Conservation (phyloP, 139 green algal species). For the Astrephomene gubernaculifera region DNA sequence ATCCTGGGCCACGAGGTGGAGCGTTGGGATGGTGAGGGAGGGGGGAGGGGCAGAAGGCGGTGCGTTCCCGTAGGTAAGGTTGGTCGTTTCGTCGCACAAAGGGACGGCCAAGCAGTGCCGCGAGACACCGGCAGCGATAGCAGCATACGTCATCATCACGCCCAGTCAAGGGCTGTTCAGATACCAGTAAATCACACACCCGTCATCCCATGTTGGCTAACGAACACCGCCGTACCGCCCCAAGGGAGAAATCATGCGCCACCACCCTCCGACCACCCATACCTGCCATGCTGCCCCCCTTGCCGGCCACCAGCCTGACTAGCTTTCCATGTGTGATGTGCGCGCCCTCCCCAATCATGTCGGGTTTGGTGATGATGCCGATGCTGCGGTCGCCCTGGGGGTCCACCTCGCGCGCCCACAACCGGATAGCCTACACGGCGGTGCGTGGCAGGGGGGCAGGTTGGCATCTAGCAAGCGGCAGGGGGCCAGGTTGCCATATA, state of each 20-base stretch:
- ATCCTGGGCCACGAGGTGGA: not conserved
- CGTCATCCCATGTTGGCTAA: not conserved
- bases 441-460: not conserved
- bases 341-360: slow-evolving; percentile 1
- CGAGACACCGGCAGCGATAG: not conserved
- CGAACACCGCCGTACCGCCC: not conserved
- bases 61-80: not conserved
- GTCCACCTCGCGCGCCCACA: slow-evolving; percentile 20
- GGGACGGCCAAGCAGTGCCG: not conserved
- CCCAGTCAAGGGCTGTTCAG: not conserved
- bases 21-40: not conserved
- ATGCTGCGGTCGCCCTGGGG: slow-evolving; percentile 3
- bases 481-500: not conserved
- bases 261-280: not conserved
- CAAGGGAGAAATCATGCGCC: not conserved
- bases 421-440: slow-evolving; percentile 1
- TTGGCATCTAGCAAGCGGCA: too few species aligned
- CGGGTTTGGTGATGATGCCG: slow-evolving; percentile 48
- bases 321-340: not conserved
- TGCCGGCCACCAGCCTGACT: not conserved
- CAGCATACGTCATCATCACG: not conserved
- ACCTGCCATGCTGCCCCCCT: not conserved
- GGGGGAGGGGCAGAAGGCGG: not conserved
- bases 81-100: not conserved
- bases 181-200: not conserved